Evolutionary conservation across 2,329 filamentous ascomycete species (phyloP), one percentile per base, ranked within the genome.

Genomic region (Aspergillus nomiae): DNA sequence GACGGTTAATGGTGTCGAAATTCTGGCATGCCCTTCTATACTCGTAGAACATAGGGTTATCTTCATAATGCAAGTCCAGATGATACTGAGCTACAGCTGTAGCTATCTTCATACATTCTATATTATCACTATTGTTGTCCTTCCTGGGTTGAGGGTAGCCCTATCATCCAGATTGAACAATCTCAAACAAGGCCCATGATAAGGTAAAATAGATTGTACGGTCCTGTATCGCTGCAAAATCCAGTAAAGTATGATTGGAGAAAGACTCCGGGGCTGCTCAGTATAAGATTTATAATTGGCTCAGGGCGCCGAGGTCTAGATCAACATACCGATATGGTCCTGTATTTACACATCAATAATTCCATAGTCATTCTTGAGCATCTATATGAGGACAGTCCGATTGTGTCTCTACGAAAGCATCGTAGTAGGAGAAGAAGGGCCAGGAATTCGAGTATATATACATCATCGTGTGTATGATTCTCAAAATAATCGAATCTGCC

Each of bases 301-400:
- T 36, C 0, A 8, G 4, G 19, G 0, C 14, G 36, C 64, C 64
- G 64, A 57, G 26, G 8, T n/a, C 2, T 38, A 7, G 19, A 38
- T 61, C 26, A 43, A 21, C 32, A 36, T 63, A 36, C 54, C 53
- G 50, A 57, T 51, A 58, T 56, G 38, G 56, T 60, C 60, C 36
- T 53, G 10, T n/a, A 32, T 34, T 36, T 65, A 61, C 58, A 11
- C 4, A 36, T 32, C 30, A 45, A 50, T 21, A 28, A 50, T 41
- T 60, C 28, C n/a, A 55, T 38, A 26, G 51, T 36, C 14, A 8
- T 19, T 36, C 11, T 21, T 28, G 26, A 38, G 19, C 34, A 60
- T 36, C 34, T n/a, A 28, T 30, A 21, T 8, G 41, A 12, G 6
- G 8, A 16, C 19, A 48, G 4, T 6, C 9, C 38, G 4, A 7